Evolutionary conservation across 108 stramenopile genomes (phyloP).

Genomic region (Mayamaea pseudoterrestris): DNA sequence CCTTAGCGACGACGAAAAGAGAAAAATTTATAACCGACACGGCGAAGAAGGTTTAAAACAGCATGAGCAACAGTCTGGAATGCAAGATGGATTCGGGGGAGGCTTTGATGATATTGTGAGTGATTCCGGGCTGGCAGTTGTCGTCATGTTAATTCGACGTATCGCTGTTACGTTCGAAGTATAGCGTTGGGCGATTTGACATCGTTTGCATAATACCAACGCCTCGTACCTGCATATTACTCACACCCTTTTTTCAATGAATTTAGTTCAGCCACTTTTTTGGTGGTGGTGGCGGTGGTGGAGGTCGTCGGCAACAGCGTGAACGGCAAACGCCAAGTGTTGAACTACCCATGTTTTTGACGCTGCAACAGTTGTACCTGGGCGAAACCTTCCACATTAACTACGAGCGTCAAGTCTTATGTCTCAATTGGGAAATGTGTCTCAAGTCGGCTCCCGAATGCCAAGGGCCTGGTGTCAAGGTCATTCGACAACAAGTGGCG

Average conservation of each 20-base stretch:
- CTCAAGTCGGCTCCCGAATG: slow-evolving; percentile 76
- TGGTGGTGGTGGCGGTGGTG: slow-evolving; percentile 64
- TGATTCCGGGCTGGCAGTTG: too few relatives aligned
- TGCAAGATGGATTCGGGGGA: slow-evolving; percentile 60
- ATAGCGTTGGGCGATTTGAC: too few relatives aligned
- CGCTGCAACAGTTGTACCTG: slow-evolving; percentile 86
- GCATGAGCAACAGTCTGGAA: slow-evolving; percentile 65
- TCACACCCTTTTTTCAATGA: too few relatives aligned
- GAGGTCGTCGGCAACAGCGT: slow-evolving; percentile 52
- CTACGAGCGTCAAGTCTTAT: slow-evolving; percentile 84
- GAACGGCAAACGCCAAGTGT: slow-evolving; percentile 85
- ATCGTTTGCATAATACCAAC: too few relatives aligned
- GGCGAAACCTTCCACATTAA: slow-evolving; percentile 88
- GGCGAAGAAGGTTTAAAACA: slow-evolving; percentile 96
- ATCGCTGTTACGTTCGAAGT: too few relatives aligned
- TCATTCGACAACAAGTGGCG: slow-evolving; percentile 88
- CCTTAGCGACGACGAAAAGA: slow-evolving; percentile 89
- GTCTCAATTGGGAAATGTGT: slow-evolving; percentile 87
- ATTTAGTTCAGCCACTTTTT: slow-evolving; percentile 47
- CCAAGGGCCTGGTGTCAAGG: slow-evolving; percentile 81
- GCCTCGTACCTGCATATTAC: too few relatives aligned
- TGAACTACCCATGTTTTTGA: slow-evolving; percentile 81
- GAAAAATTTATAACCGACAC: slow-evolving; percentile 86
- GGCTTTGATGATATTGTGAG: slow-evolving; percentile 73
- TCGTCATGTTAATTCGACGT: too few relatives aligned